Evolutionary conservation across 192 early-diverging fungal genomes (phyloP), one percentile per base, ranked within the genome.

Genomic region (Haplosporangium gracile): DNA sequence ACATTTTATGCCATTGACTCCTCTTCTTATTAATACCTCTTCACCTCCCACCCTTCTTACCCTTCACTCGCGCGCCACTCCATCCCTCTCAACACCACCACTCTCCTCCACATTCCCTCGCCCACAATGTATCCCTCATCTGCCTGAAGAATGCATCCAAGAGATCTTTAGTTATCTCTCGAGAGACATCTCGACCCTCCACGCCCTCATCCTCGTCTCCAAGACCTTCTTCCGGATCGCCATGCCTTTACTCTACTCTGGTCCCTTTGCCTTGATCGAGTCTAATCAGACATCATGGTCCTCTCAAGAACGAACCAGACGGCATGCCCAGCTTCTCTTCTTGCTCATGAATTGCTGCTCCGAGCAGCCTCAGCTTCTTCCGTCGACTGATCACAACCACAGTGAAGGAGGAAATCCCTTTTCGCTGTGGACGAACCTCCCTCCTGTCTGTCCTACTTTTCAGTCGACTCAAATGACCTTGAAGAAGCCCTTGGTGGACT

Each of bases 71-170:
- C 49, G 29, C 24, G 42, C 43, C 16, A 51, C 55, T 0, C 13
- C 39, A n/a, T 34, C 68, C 5, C 16, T 39, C 32, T 32, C n/a
- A n/a, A 51, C 9, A 45, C 69, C 20, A 39, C 51, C 45, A 13
- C 70, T 34, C 22, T 29, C 34, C 13, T 6, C 16, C 11, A 24
- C 51, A 51, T 51, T 34, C 49, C 6, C 36, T 4, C 42, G 10
- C 16, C 38, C 73, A 81, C 36, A 18, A 75, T 82, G 80, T 51
- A 29, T 24, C 34, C 51, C 29, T 34, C 45, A 40, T 3, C 70
- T 82, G 18, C 84, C 84, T 47, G 84, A 86, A 79, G 84, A 86
- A 72, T 86, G 84, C 29, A 32, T 86, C 68, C 69, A 86, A 26
- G 36, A 9, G 32, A 81, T 86, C 74, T 80, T 86, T 77, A 65